Base-by-base conservation (phyloP, 371 early-diverging fungal species). In the Mortierella polycephala region DNA sequence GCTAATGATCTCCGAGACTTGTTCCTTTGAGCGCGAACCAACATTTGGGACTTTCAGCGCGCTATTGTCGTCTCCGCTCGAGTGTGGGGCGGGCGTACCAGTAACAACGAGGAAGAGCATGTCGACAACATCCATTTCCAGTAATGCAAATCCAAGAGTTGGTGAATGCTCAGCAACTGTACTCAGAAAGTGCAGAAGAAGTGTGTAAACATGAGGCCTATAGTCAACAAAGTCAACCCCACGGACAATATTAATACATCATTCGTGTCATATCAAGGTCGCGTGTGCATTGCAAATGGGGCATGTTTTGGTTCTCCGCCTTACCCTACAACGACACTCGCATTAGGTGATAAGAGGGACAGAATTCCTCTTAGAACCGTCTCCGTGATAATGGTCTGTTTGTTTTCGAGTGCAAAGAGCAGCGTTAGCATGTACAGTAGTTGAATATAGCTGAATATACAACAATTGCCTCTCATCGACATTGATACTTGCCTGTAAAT, bases 161-260 rank as follows among this genome's bases (percentile, higher is more conserved):
- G 94, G 86, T 3, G 91, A 92, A 12, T 90, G 84, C 41, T 87
- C 88, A 5, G 89, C 84, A 10, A 90, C 82, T 46, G 84, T 82
- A 52, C 89, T 83, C 55, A 93, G 75, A 41, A 92, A 83, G 63
- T 87, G 89, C 52, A 93, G 59, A 0, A 94, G 70, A 52, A 89
- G 87, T 49, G 86, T 85, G 64, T 89, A 91, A 0, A 91, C 77
- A 2, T 82, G 71, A 6, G 87, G 83, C 13, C 86, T 85, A 30
- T 69, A 60, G 21, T 45, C 20, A 60, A 23, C 20, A 23, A 62
- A 41, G 18, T 51, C 39, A 16, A 47, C 40, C 14, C 18, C 13
- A 10, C n/a, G 3, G 6, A 18, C 3, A 23, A 30, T 51, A 51
- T 50, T 44, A 50, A 10, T 39, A n/a, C 10, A 23, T 13, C 52